Base-by-base conservation (phyloP, 1,284 basidiomycete genomes). In the Moesziomyces aphidis region DNA sequence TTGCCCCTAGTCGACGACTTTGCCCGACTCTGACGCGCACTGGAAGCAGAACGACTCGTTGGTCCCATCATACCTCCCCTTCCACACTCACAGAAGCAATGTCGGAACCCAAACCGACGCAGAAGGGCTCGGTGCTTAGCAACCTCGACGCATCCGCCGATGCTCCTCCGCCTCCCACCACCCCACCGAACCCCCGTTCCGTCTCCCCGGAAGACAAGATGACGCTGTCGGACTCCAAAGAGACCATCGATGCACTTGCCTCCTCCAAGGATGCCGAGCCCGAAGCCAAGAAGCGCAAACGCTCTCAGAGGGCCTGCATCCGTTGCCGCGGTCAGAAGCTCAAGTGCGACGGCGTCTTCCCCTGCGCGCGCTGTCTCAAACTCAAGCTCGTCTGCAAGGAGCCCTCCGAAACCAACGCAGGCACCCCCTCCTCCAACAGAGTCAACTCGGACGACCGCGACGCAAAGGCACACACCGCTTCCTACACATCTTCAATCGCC, bases 341-440 rank as follows among this genome's bases (percentile, higher is more conserved):
- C 49, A 74, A 74, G 26, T 74, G 72, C 39, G 72, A 74, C 26
- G 72, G 72, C 36, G 72, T 74, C 19, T 74, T 74, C 26, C 72
- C 72, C 2, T 74, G 72, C 46, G 72, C 61, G 4, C 53, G 72
- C 26, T 74, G 72, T 43, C 59, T 69, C 50, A 74, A 74, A 52
- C 62, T 74, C 50, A 74, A 74, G 50, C 59, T 74, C 7, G 62
- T 68, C 4, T 74, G 72, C 62, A 69, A 66, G 55, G 72, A 74
- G 56, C 72, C 72, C 2, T 69, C 62, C 24, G 72, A 74, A 22
- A 50, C 62, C 28, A 66, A 57, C 24, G 21, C 61, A 0, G 56
- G 47, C 43, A 66, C 65, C 0, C 56, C 72, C 6, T 42, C 55
- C n/a, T 74, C 66, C 28, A 59, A 62, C 61, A 60, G 56, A 36